Base-by-base conservation (phyloP, 2,329 filamentous ascomycete species). In the Fusarium sambucinum region DNA sequence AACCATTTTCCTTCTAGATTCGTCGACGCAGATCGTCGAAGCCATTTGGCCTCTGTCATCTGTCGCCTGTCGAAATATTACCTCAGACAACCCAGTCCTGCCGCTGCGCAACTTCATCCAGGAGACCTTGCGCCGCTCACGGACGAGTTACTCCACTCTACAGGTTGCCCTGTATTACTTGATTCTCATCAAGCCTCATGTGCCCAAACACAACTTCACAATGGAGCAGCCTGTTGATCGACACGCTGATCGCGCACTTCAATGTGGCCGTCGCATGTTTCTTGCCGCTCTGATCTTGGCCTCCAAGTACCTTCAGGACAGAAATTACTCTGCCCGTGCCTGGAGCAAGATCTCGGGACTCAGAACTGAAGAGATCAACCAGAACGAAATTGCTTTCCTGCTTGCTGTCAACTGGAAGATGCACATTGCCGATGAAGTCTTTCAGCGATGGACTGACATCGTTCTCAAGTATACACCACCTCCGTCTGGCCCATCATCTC, bases 271-370 rank as follows among this genome's bases (percentile, higher is more conserved):
- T 66, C 93, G 96, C 75, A 98, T 98, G 95, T 98, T 99, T 78
- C 86, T 99, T 55, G 90, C 96, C 13, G 94, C 95, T 47, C 85
- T 99, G 64, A 98, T 99, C 70, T 85, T 99, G 58, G 96, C 96
- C 3, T 98, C 96, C 35, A 99, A 99, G 83, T 99, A 98, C 78
- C 84, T 99, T 46, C 96, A 99, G 80, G 96, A 99, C 78, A 91
- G 95, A 72, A 99, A 98, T 81, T 99, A 97, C 81, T 98, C 96
- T 16, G 94, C 96, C 48, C 90, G 95, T 57, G 96, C 96, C 41
- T 99, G 96, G 96, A 98, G 95, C 80, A 98, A 97, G 84, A 99
- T 99, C 73, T 98, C 96, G 19, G 96, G 96, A n/a, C 85, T 99
- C 59, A 93, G 92, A 77, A 94, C 94, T 5, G 84, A 88, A 58